Conservation (phyloP, 169 alveolate species). For the Haemoproteus tartakovskyi region DNA sequence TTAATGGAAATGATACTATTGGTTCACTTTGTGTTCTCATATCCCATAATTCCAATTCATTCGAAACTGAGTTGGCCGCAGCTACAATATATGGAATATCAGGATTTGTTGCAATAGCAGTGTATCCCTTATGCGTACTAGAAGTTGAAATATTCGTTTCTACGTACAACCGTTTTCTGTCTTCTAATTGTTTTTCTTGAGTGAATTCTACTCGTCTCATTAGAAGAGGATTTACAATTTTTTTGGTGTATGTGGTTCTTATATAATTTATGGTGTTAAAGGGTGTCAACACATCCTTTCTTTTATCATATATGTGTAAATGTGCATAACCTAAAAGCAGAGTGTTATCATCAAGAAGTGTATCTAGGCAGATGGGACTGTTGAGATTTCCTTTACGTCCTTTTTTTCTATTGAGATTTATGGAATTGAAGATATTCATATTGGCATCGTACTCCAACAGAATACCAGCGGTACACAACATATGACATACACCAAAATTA, state of each 20-base stretch:
- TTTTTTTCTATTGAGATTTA: slow-evolving; percentile 1
- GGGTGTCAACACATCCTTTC: slow-evolving; percentile 20
- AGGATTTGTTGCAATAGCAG: slow-evolving; percentile 74
- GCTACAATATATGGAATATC: slow-evolving; percentile 69
- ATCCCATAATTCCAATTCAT: slow-evolving; percentile 75
- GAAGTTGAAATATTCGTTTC: too few species aligned
- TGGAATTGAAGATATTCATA: slow-evolving; percentile 5
- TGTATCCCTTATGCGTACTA: slow-evolving; percentile 66
- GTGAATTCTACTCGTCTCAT: too few species aligned
- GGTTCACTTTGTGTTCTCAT: slow-evolving; percentile 72
- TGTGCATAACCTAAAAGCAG: slow-evolving; percentile 67
- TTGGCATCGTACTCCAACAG: slow-evolving; percentile 6
- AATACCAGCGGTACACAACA: slow-evolving; percentile 15
- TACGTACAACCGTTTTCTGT: too few species aligned
- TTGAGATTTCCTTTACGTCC: background rate
- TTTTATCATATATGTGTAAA: slow-evolving; percentile 65
- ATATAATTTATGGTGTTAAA: slow-evolving; percentile 13
- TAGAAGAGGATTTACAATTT: too few species aligned
- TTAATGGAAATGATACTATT: slow-evolving; percentile 71
- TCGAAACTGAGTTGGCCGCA: slow-evolving; percentile 61
- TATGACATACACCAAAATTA: slow-evolving; percentile 21
- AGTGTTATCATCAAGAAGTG: slow-evolving; percentile 42
- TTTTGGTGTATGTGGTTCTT: background rate
- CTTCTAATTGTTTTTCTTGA: too few species aligned
- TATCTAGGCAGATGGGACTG: slow-evolving; percentile 5